Evolutionary conservation across 1,284 basidiomycete species (phyloP).

Genomic region (Ustilago cynodontis): DNA sequence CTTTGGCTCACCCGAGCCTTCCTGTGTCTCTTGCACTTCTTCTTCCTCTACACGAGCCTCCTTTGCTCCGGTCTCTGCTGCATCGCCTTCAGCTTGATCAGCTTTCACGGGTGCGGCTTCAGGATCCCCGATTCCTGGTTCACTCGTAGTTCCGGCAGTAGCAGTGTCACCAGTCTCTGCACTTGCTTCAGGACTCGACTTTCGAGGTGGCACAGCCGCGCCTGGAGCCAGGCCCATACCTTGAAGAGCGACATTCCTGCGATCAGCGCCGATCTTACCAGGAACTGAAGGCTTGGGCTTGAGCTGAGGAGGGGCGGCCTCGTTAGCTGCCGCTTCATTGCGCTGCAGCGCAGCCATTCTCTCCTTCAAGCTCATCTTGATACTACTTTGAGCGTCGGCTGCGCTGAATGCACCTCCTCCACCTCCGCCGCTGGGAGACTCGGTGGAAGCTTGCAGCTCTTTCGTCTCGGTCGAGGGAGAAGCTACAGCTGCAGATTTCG

Average conservation of each 20-base stretch:
- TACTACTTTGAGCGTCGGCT: conserved; percentile 66
- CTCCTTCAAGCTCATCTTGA: conserved; percentile 69
- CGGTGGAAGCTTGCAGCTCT: conserved; percentile 19
- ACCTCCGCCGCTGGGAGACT: conserved; percentile 11
- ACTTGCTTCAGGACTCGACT: conserved; percentile 24
- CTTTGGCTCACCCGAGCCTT: conserved; percentile 27
- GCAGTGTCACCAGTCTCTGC: conserved; percentile 1
- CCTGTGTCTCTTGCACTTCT: conserved; percentile 3
- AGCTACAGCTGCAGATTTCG: conserved; percentile 17
- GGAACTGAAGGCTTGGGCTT: conserved; percentile 43
- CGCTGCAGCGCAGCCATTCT: conserved; percentile 68
- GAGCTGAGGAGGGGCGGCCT: conserved; percentile 34
- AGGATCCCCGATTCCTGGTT: conserved; percentile 1
- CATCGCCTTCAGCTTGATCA: conserved; percentile 3
- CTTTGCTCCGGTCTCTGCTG: conserved; percentile 1
- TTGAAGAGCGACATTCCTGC: conserved; percentile 47
- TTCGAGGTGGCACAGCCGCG: conserved; percentile 17
- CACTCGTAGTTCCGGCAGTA: conserved; percentile 5
- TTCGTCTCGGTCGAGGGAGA: conserved; percentile 9
- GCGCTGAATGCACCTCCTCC: conserved; percentile 52
- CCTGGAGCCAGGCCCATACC: conserved; percentile 53
- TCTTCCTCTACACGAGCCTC: conserved; percentile 13
- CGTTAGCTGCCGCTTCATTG: conserved; percentile 43
- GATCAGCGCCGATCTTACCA: conserved; percentile 51
- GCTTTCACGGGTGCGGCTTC: not conserved